Percentiles rank a stretch among this genome's conserved stretches.
Conservation (phyloP, 2,329 filamentous ascomycete species). For the Volutella citrinella region DNA sequence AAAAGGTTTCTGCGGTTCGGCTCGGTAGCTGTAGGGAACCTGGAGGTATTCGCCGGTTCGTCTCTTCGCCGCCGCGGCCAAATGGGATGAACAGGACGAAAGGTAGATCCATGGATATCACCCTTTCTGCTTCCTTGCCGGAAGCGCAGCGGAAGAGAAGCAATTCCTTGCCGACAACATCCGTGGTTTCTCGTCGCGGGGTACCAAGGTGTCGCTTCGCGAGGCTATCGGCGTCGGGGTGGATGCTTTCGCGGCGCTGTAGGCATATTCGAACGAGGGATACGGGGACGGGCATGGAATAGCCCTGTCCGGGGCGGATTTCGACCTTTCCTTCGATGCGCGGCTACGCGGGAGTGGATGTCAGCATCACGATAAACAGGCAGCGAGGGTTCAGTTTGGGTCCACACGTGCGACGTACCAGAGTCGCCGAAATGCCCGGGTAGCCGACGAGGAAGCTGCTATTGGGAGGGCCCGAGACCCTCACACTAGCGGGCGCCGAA, state of each 20-base stretch:
- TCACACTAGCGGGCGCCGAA: slow-evolving; percentile 56
- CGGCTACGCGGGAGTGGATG: too few relatives aligned
- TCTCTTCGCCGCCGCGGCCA: slow-evolving; percentile 85
- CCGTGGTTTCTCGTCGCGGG: slow-evolving; percentile 83
- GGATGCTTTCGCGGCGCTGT: slow-evolving; percentile 91
- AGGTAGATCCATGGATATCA: slow-evolving; percentile 93
- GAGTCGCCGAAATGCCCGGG: slow-evolving; percentile 92
- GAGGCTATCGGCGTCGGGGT: slow-evolving; percentile 91
- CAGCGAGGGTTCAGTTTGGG: background rate
- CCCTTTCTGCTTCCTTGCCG: slow-evolving; percentile 80
- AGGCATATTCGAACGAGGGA: slow-evolving; percentile 93
- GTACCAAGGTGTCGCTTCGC: slow-evolving; percentile 89
- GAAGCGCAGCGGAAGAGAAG: slow-evolving; percentile 82
- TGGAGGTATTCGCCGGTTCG: slow-evolving; percentile 84
- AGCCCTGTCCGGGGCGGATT: slow-evolving; percentile 81
- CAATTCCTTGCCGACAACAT: slow-evolving; percentile 95
- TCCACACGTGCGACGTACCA: slow-evolving; percentile 60
- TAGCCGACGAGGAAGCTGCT: slow-evolving; percentile 96
- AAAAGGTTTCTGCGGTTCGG: slow-evolving; percentile 93
- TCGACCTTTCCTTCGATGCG: slow-evolving; percentile 98
- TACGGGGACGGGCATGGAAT: slow-evolving; percentile 84
- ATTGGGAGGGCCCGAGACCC: slow-evolving; percentile 95
- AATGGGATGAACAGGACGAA: slow-evolving; percentile 98
- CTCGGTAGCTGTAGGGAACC: slow-evolving; percentile 87
- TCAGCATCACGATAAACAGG: too few relatives aligned